A percentile compares a stretch with the other conserved stretches of the same genome.
phyloP scores from a whole-genome alignment of 345 rosid genomes.

The Eucalyptus paniculata region DNA sequence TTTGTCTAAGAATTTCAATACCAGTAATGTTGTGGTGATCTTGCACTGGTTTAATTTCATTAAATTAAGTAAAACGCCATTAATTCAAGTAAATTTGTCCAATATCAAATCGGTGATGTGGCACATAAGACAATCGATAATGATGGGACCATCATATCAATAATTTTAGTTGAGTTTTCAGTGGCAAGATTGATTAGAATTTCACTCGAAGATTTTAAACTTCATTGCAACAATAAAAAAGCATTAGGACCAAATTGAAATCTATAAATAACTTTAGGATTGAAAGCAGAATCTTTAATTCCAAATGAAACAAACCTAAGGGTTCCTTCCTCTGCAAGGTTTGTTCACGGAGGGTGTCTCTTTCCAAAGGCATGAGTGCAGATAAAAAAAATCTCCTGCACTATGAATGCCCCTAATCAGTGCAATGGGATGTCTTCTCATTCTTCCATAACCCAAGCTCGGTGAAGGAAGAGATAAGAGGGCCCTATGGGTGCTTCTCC shows the following conservation, averaged over 20 bases:
- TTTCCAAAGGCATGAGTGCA: too few species aligned
- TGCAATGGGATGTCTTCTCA: too few species aligned
- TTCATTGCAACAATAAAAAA: background rate
- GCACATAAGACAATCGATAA: fast-evolving
- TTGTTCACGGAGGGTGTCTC: too few species aligned
- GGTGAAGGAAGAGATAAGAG: too few species aligned
- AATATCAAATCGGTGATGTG: fast-evolving
- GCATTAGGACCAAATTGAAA: background rate
- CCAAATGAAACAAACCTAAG: too few species aligned
- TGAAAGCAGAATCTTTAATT: too few species aligned
- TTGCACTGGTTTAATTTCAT: background rate
- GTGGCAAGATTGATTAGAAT: background rate
- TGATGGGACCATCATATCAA: fast-evolving
- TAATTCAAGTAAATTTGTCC: background rate
- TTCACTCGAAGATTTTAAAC: background rate
- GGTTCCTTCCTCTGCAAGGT: too few species aligned
- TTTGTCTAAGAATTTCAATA: background rate
- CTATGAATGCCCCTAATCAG: too few species aligned
- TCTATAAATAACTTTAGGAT: too few species aligned
- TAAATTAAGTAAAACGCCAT: background rate
- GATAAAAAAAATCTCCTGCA: too few species aligned
- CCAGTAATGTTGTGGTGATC: background rate
- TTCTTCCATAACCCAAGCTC: too few species aligned
- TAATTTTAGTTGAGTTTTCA: background rate
- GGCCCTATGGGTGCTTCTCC: too few species aligned